phyloP scores from a whole-genome alignment of 1,284 basidiomycete genomes.

The Ganoderma resinaceum region DNA sequence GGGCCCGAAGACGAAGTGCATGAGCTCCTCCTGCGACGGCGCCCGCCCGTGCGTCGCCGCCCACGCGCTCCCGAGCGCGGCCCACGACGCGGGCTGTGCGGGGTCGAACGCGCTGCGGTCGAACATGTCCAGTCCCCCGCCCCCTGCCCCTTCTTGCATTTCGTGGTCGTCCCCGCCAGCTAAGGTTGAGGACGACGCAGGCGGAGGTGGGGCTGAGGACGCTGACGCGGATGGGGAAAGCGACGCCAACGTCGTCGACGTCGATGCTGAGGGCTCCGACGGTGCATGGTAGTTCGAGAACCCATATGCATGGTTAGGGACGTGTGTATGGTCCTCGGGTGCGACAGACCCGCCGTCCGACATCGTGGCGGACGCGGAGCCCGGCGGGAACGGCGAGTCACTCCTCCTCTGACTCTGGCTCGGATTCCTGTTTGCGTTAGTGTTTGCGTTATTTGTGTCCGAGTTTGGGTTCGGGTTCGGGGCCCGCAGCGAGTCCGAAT shows the following conservation, averaged over 20 bases:
- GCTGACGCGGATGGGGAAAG: conserved; percentile 15
- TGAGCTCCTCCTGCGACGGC: conserved; percentile 76
- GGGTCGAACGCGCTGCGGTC: conserved; percentile 74
- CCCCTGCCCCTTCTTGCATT: conserved; percentile 40
- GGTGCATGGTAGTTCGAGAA: neutral
- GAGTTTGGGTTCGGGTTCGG: neutral
- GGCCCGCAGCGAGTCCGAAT: neutral
- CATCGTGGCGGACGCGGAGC: conserved; percentile 20
- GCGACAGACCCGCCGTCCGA: conserved; percentile 23
- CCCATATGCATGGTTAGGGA: neutral
- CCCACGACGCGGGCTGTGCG: conserved; percentile 74
- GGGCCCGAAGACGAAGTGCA: conserved; percentile 67
- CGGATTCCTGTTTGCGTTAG: too few species aligned
- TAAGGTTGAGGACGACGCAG: conserved; percentile 8
- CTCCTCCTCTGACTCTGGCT: conserved; percentile 4
- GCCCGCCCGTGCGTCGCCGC: conserved; percentile 64
- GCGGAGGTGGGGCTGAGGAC: neutral
- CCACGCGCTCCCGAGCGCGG: conserved; percentile 78
- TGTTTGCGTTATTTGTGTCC: too few species aligned
- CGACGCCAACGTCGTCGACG: conserved; percentile 7
- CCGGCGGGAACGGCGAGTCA: conserved; percentile 29
- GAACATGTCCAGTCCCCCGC: conserved; percentile 62
- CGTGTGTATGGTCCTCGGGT: conserved; percentile 16
- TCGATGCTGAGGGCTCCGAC: conserved; percentile 3
- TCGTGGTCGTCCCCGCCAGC: neutral